Base-by-base conservation (phyloP, 2,329 filamentous ascomycete genomes). In the Emmonsiellopsis sp. region DNA sequence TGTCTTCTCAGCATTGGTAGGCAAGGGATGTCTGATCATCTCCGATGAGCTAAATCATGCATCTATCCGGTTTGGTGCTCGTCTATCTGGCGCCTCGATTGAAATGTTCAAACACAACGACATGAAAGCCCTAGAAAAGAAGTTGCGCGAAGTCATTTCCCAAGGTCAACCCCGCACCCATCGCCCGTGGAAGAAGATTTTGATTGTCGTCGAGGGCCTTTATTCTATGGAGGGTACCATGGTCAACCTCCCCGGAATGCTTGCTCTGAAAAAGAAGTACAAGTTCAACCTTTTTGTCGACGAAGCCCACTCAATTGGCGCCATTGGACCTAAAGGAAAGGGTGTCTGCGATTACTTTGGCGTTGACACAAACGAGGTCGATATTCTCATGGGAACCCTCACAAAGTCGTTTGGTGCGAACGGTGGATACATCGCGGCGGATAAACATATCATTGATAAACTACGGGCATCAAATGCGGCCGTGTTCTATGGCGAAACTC, bases 221-320 rank as follows among this genome's bases (percentile, higher is more conserved):
- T 98, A 98, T 78, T 97, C 92, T 1, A 98, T 98, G 93, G 93
- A 98, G 75, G 93, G 93, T 48, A 96, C 91, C 60, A 95, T 98
- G 88, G 93, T 89, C 72, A 93, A 98, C 69, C 81, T 98, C n/a
- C 93, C 93, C 1, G 89, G 89, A 57, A 77, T 98, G 50, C 74
- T 98, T 55, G 81, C 79, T 50, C 79, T 98, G 60, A 96, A 95
- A 81, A 85, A 85, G 69, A 90, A 88, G 72, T 98, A 98, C 83
- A 97, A 95, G 77, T 98, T 95, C 75, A 82, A 89, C 67, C 81
- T 98, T 2, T 98, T 95, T 66, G 80, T 98, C 56, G 93, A 98
- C 64, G 93, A 98, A 73, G 93, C 93, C 37, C 93, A 98, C 76
- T 96, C 91, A 10, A 82, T 98, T 56, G 93, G 93, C 63, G 93